These are phyloP conservation scores for Talaromyces wortmannii DNA, from an alignment of 495 filamentous ascomycete genomes.

Conservation along the genomic window DNA sequence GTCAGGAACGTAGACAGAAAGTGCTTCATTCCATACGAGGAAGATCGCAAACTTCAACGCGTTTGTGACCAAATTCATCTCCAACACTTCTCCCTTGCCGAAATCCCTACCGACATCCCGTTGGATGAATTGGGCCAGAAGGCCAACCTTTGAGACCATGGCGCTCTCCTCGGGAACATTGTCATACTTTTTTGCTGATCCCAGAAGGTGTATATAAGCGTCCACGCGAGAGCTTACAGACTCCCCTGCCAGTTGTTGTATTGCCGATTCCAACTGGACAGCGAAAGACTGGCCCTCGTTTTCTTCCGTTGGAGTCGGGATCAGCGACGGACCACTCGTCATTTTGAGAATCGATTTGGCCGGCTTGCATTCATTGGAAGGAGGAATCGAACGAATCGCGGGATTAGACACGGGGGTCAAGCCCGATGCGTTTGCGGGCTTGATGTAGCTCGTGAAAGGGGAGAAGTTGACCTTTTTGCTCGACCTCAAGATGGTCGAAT, in stretches of 20 bases:
- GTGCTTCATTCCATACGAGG: slow-evolving; percentile 60
- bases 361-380: slow-evolving; percentile 59
- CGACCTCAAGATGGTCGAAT: slow-evolving; percentile 24
- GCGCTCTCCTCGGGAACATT: slow-evolving; percentile 63
- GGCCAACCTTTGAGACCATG: slow-evolving; percentile 64
- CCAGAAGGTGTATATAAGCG: slow-evolving; percentile 73
- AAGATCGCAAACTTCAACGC: slow-evolving; percentile 67
- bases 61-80: slow-evolving; percentile 60
- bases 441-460: slow-evolving; percentile 64
- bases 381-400: slow-evolving; percentile 40
- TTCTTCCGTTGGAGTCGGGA: slow-evolving; percentile 22
- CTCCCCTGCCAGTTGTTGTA: slow-evolving; percentile 67
- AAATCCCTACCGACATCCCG: slow-evolving; percentile 56
- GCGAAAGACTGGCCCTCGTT: slow-evolving; percentile 35
- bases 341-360: slow-evolving; percentile 84
- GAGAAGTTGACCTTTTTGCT: slow-evolving; percentile 74
- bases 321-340: slow-evolving; percentile 29
- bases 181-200: slow-evolving; percentile 71
- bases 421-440: slow-evolving; percentile 42
- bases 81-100: slow-evolving; percentile 32
- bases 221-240: slow-evolving; percentile 68
- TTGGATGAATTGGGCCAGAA: slow-evolving; percentile 70
- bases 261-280: slow-evolving; percentile 76
- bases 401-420: slow-evolving; percentile 34
- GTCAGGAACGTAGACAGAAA: slow-evolving; percentile 58